Evolutionary conservation across 495 filamentous ascomycete genomes (phyloP), one percentile per base, ranked within the genome.

Genomic region (Trichoderma gamsii): DNA sequence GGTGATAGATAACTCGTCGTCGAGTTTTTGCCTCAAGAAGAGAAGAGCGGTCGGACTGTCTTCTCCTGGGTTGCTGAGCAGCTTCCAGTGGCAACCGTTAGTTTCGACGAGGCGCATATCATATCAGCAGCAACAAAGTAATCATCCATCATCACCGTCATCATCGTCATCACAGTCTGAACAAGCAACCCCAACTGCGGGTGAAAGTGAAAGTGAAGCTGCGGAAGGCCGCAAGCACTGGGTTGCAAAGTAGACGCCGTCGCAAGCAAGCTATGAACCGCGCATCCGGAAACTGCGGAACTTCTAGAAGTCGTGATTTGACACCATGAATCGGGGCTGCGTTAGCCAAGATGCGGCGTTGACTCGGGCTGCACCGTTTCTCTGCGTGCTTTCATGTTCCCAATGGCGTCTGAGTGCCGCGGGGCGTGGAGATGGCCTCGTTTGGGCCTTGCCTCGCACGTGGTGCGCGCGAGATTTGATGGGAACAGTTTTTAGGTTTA

Each of bases 401-500:
- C 43, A n/a, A 61, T 61, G 56, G 56, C 56, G 56, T 61, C 56
- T 61, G 56, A 32, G 56, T 61, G 16, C 16, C 56, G 25, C 25
- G 56, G 56, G 25, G 56, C 56, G 56, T 13, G 56, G 56, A 61
- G 56, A 61, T 21, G 56, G 56, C 3, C 56, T 32, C 21, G 1
- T 8, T 32, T 61, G 56, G 56, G 56, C 25, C 49, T 23, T 61
- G 56, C 27, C 56, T 32, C 56, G 56, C 56, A 61, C 56, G 56
- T 61, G 56, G 56, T 61, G 49, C 49, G 21, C 21, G 21, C 49
- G 49, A 52, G 49, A 52, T 52, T 38, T 52, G 49, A 21, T 52
- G 49, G 49, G 49, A 52, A 52, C 49, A 52, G 49, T 32, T 61
- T 61, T 61, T 61, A 61, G 27, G 56, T 35, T 61, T 61, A 61